Evolutionary conservation across 164 flowering plant genomes (phyloP).

Genomic region (Nelumbo lutea): DNA sequence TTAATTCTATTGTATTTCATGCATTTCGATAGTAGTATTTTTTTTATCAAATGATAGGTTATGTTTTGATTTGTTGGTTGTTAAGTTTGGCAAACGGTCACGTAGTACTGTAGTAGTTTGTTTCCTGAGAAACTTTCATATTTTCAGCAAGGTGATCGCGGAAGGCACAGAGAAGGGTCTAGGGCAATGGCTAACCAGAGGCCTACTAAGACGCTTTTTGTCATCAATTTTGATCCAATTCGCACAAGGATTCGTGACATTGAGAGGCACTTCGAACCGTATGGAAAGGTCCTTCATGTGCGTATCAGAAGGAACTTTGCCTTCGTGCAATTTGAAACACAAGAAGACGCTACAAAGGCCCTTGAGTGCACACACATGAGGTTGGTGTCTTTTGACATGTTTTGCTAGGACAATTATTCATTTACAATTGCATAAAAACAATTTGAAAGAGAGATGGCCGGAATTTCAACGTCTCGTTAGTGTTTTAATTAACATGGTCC

Average conservation of each 20-base stretch:
- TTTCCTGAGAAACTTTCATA: neutral
- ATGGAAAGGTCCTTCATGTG: slow-evolving; percentile 70
- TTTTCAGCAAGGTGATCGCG: slow-evolving; percentile 54
- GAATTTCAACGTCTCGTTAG: neutral
- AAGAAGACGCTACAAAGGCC: slow-evolving; percentile 91
- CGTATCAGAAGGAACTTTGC: slow-evolving; percentile 86
- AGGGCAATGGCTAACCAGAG: slow-evolving; percentile 54
- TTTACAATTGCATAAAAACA: too few relatives aligned
- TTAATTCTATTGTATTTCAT: neutral
- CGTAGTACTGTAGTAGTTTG: neutral
- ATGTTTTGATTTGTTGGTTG: neutral
- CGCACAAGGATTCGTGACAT: slow-evolving; percentile 65
- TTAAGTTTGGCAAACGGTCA: neutral
- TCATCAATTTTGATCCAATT: slow-evolving; percentile 82
- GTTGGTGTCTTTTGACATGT: slow-evolving; percentile 23
- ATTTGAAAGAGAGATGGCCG: too few relatives aligned
- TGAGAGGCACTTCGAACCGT: slow-evolving; percentile 77
- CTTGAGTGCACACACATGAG: slow-evolving; percentile 85
- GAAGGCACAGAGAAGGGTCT: slow-evolving; percentile 54
- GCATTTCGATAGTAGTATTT: neutral
- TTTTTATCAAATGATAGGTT: neutral
- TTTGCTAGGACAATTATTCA: too few relatives aligned
- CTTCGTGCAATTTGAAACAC: slow-evolving; percentile 88
- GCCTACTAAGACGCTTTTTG: slow-evolving; percentile 87
- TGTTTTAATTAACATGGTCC: neutral